Percentiles rank a stretch among this genome's conserved stretches.
These are phyloP conservation scores for Penicillium daleae DNA, from an alignment of 495 filamentous ascomycete species.

Conservation along the genomic window DNA sequence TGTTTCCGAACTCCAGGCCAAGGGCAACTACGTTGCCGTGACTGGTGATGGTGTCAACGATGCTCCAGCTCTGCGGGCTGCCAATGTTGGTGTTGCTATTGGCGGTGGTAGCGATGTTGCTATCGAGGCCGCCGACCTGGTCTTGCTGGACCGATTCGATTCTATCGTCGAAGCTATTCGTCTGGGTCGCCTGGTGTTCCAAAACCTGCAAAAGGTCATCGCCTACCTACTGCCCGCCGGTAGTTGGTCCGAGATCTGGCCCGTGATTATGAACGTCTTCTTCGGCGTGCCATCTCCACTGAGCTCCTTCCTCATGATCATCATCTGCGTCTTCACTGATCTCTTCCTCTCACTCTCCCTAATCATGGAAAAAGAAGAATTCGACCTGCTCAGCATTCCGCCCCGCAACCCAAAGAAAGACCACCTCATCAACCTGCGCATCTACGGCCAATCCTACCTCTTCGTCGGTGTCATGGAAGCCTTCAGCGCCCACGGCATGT, in stretches of 20 bases:
- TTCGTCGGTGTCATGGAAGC: conserved; percentile 56
- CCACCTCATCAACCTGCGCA: conserved; percentile 55
- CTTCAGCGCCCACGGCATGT: conserved; percentile 53
- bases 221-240: conserved; percentile 66
- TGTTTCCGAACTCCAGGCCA: conserved; percentile 65
- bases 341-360: conserved; percentile 62
- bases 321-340: conserved; percentile 71
- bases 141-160: conserved; percentile 73
- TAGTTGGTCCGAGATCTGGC: conserved; percentile 75
- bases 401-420: conserved; percentile 66
- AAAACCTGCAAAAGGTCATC: conserved; percentile 65
- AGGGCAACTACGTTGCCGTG: conserved; percentile 72
- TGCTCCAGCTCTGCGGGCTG: conserved; percentile 64
- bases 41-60: conserved; percentile 75
- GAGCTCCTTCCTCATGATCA: conserved; percentile 72
- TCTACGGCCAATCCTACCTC: conserved; percentile 55
- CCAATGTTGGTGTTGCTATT: conserved; percentile 71
- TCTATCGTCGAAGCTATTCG: conserved; percentile 70
- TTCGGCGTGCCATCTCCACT: conserved; percentile 72
- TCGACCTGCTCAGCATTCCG: conserved; percentile 65
- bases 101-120: conserved; percentile 61
- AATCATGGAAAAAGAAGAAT: conserved; percentile 72
- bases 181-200: conserved; percentile 57
- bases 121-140: conserved; percentile 85
- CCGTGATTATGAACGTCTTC: conserved; percentile 70